These are phyloP conservation scores for Ogataea trehaloabstinens DNA, from an alignment of 805 yeast species.

Conservation along the genomic window DNA sequence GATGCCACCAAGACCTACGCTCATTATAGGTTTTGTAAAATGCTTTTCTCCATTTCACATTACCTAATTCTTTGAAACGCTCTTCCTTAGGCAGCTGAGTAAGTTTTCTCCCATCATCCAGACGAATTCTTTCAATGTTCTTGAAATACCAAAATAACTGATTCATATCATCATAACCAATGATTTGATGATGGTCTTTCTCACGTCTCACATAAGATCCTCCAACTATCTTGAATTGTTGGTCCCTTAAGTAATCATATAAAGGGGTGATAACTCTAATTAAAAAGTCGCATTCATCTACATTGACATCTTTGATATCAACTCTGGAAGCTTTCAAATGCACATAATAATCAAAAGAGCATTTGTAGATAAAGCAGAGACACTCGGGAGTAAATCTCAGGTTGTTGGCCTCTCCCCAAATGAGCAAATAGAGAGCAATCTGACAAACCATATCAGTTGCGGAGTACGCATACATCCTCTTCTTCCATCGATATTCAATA, in stretches of 20 bases:
- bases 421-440: constrained; percentile 57
- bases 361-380: constrained; percentile 54
- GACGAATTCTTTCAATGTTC: constrained; percentile 33
- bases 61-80: constrained; percentile 33
- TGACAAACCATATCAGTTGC: constrained; percentile 62
- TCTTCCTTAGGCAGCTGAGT: constrained; percentile 28
- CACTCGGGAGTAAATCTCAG: constrained; percentile 51
- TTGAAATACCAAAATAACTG: constrained; percentile 49
- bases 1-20: constrained; percentile 49
- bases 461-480: constrained; percentile 52
- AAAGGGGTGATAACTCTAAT: constrained; percentile 44
- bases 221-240: constrained; percentile 56
- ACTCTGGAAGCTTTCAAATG: constrained; percentile 30
- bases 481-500: constrained; percentile 81
- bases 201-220: constrained; percentile 62
- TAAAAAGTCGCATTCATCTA: constrained; percentile 32
- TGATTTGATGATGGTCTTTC: constrained; percentile 61
- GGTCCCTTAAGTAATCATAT: constrained; percentile 61
- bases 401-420: constrained; percentile 81
- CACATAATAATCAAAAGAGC: constrained; percentile 49
- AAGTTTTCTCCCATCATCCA: constrained; percentile 34
- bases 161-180: constrained; percentile 57
- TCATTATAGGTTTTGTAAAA: constrained; percentile 49
- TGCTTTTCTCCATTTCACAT: constrained; percentile 39
- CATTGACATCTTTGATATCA: not conserved